Evolutionary conservation across 345 rosid species (phyloP).

Genomic region (Garcia nutans): DNA sequence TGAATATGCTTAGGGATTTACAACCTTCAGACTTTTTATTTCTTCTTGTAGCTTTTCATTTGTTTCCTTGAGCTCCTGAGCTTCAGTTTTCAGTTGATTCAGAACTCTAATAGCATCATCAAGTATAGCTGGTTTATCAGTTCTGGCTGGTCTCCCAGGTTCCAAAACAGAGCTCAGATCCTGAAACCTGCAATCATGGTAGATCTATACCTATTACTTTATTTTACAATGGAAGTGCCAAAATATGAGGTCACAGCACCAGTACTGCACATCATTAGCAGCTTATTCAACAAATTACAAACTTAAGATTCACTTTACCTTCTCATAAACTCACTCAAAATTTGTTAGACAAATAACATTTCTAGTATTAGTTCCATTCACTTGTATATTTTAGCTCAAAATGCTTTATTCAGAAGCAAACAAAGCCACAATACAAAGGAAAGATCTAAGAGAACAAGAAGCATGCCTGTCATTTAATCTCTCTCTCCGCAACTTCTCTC

Average conservation of each 20-base stretch:
- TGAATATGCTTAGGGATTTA: neutral
- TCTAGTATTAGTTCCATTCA: neutral
- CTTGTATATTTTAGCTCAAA: neutral
- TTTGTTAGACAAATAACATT: neutral
- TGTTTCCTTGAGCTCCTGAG: constrained; percentile 31
- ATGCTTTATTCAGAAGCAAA: neutral
- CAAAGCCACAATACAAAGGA: neutral
- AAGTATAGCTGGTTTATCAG: constrained; percentile 30
- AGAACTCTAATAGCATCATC: constrained; percentile 35
- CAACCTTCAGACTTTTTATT: constrained; percentile 32
- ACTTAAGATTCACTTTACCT: neutral
- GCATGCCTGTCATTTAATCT: constrained; percentile 34
- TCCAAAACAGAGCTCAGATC: constrained; percentile 34
- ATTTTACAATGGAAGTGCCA: neutral
- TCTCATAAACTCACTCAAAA: neutral
- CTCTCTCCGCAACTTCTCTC: constrained; percentile 35
- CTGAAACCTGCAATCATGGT: constrained; percentile 26
- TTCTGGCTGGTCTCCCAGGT: constrained; percentile 31
- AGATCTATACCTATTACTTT: neutral
- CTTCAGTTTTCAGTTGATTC: constrained; percentile 28
- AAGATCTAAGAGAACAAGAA: neutral
- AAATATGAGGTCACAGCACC: neutral
- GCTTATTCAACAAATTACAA: neutral
- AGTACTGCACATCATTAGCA: neutral
- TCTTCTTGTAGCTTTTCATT: constrained; percentile 31